Base-by-base conservation (phyloP, 2,329 filamentous ascomycete genomes). In the Nemania sp. region DNA sequence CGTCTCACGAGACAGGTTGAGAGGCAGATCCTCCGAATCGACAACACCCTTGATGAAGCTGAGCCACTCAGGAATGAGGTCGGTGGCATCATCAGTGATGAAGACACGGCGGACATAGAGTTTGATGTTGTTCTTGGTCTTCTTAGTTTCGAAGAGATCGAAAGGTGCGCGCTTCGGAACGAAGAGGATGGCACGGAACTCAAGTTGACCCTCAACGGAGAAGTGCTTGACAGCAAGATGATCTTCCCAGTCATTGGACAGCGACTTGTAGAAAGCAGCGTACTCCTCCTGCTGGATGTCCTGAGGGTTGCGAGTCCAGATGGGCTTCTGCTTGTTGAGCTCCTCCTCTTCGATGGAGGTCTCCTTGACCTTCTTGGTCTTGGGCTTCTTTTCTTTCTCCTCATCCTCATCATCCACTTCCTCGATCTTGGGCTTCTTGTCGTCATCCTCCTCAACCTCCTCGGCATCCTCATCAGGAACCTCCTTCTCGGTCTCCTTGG, bases 61-160 rank as follows among this genome's bases (percentile, higher is more conserved):
- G 72, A 99, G 88, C 94, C 94, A 99, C 84, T 99, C 94, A 58
- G 94, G 94, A 65, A 99, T 95, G 79, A 99, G 89, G 75, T 99
- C 94, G 68, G 94, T 97, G 69, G 94, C 94, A 77, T 99, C 94
- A 68, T 99, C 94, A 59, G 94, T 99, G 84, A 99, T 99, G 89
- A 99, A 99, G 78, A 99, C 94, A 76, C 94, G 94, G 77, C 94
- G 93, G 72, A 99, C 94, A 81, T 99, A 99, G 70, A 99, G 88
- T 89, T 99, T 99, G 86, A 99, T 97, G 89, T 99, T 99, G 90
- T 97, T 99, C 91, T 99, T 99, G 74, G 93, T 97, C 89, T 97
- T 96, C 91, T 99, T 99, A 75, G 93, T 97, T 89, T 99, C 94
- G 77, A 99, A 99, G 61, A 99, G 90, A 73, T 99, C 94, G 77